phyloP scores from a whole-genome alignment of 352 stramenopile species.

The Globisporangium takayamanum region DNA sequence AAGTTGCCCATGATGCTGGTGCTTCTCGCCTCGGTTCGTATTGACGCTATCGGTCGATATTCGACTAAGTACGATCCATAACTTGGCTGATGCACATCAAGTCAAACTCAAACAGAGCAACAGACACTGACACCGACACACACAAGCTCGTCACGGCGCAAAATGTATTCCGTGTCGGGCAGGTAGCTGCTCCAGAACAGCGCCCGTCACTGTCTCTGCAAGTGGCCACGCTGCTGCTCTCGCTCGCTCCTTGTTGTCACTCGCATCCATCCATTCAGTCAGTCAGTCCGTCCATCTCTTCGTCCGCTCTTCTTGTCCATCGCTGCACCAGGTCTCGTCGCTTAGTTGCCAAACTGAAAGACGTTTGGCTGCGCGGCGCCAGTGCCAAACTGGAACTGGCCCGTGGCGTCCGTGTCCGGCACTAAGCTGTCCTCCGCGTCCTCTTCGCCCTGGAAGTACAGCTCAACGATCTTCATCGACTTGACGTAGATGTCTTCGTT shows the following conservation, averaged over 20 bases:
- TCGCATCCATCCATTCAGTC: slow-evolving; percentile 8
- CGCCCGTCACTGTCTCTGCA: too few relatives aligned
- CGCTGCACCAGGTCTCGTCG: background rate
- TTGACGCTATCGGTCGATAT: background rate
- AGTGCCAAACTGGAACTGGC: slow-evolving; percentile 80
- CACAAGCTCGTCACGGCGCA: too few relatives aligned
- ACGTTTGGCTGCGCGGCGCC: slow-evolving; percentile 55
- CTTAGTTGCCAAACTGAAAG: slow-evolving; percentile 82
- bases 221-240: too few relatives aligned
- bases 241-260: background rate
- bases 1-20: slow-evolving; percentile 57
- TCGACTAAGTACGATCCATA: background rate
- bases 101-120: too few relatives aligned
- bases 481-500: slow-evolving; percentile 94
- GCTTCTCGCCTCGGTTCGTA: too few relatives aligned
- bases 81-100: background rate
- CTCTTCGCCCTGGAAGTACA: slow-evolving; percentile 97
- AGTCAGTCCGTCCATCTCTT: slow-evolving; percentile 15
- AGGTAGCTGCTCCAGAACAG: too few relatives aligned
- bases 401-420: slow-evolving; percentile 58
- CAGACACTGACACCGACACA: too few relatives aligned
- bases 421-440: slow-evolving; percentile 90
- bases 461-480: slow-evolving; percentile 96
- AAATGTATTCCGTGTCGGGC: too few relatives aligned
- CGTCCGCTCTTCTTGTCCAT: slow-evolving; percentile 1